Conservation (phyloP, 176 grass and related monocot genomes). For the Stipa capillata region DNA sequence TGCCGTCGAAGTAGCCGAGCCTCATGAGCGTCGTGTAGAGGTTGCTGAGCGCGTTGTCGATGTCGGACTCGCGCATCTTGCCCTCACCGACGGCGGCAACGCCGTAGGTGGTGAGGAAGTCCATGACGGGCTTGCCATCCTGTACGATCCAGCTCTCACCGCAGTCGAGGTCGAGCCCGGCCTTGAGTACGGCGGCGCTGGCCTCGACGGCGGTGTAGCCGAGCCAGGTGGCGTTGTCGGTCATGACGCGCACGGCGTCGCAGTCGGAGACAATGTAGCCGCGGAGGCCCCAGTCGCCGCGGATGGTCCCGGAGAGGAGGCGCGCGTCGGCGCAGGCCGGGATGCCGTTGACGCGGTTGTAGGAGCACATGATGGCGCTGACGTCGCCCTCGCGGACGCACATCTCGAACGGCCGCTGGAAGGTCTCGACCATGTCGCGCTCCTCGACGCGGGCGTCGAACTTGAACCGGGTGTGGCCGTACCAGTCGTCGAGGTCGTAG, state of each 20-base stretch:
- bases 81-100: slow-evolving; percentile 18
- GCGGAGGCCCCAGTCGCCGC: slow-evolving; percentile 39
- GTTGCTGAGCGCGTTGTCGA: slow-evolving; percentile 57
- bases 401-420: slow-evolving; percentile 46
- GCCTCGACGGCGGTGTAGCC: slow-evolving; percentile 22
- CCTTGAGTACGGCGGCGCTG: slow-evolving; percentile 21
- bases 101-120: slow-evolving; percentile 28
- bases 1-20: slow-evolving; percentile 59
- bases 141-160: slow-evolving; percentile 29
- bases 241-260: slow-evolving; percentile 36
- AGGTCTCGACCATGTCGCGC: slow-evolving; percentile 53
- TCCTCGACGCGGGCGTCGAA: slow-evolving; percentile 44
- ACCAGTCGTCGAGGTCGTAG: slow-evolving; percentile 44
- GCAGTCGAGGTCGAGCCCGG: slow-evolving; percentile 36
- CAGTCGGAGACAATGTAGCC: slow-evolving; percentile 63
- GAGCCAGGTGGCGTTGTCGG: slow-evolving; percentile 25
- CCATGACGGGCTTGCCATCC: not conserved
- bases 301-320: slow-evolving; percentile 31
- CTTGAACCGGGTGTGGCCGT: slow-evolving; percentile 15
- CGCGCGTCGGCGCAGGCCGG: slow-evolving; percentile 40
- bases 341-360: slow-evolving; percentile 46
- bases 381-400: slow-evolving; percentile 39
- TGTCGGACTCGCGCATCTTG: slow-evolving; percentile 40
- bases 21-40: slow-evolving; percentile 50
- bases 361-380: slow-evolving; percentile 54